Percentiles rank a stretch among this genome's conserved stretches.
Conservation (phyloP, 2,329 filamentous ascomycete species). For the Penicillium sp. region DNA sequence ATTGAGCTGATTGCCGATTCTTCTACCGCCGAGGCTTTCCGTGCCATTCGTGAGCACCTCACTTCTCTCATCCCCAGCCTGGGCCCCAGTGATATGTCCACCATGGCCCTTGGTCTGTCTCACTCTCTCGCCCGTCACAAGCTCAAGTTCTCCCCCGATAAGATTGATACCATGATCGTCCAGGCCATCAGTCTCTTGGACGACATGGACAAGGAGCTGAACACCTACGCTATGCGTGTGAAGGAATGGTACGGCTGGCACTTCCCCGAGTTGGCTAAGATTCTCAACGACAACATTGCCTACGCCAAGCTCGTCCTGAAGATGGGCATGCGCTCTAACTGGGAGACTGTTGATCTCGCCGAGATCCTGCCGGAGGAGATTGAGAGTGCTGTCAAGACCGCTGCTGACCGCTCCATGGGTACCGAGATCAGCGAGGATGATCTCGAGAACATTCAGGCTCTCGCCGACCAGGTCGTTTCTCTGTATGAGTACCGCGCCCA, state of each 20-base stretch:
- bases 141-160: constrained; percentile 97
- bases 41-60: constrained; percentile 88
- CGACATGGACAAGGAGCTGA: constrained; percentile 97
- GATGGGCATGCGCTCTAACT: constrained; percentile 86
- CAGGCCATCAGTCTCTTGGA: constrained; percentile 93
- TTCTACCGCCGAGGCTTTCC: constrained; percentile 83
- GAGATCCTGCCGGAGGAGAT: constrained; percentile 96
- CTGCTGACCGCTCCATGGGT: constrained; percentile 97
- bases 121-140: constrained; percentile 97
- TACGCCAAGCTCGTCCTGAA: constrained; percentile 86
- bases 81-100: constrained; percentile 79
- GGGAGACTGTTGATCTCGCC: constrained; percentile 73
- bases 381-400: constrained; percentile 85
- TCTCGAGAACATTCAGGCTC: constrained; percentile 84
- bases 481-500: constrained; percentile 89
- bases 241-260: constrained; percentile 99
- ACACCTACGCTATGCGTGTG: constrained; percentile 97
- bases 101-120: constrained; percentile 93
- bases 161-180: constrained; percentile 99
- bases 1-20: constrained; percentile 83
- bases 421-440: constrained; percentile 94
- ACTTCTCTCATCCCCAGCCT: constrained; percentile 88
- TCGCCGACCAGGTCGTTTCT: constrained; percentile 89
- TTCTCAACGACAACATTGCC: constrained; percentile 94
- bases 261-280: constrained; percentile 96